Evolutionary conservation across 2,329 filamentous ascomycete species (phyloP), one percentile per base, ranked within the genome.

Genomic region (Colletotrichum gloeosporioides): DNA sequence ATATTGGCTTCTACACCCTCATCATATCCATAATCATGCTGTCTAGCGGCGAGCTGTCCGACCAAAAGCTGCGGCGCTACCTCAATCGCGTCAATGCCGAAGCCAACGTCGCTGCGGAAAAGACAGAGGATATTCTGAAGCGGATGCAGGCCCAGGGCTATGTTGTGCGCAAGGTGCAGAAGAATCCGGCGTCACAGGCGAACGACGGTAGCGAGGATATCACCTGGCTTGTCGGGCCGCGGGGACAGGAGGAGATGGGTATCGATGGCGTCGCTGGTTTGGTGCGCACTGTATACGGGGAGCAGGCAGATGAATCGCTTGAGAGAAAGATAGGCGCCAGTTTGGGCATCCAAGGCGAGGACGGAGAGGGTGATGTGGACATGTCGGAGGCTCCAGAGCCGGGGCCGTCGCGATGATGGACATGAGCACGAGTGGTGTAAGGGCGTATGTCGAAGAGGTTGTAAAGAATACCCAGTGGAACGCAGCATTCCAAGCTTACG

Each of bases 191-290:
- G 83, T 85, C 84, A 9, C 80, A 87, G 53, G 85, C 85, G 6
- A 80, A 87, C 34, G 92, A 92, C 2, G 95, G 94, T 31, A 95
- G 98, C 49, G 93, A 96, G 78, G 89, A 91, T 4, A 89, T 95
- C 9, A 96, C 95, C 64, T 99, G 95, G 90, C 91, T 94, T 72
- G 91, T 98, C 16, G 97, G 97, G 0, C 94, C 95, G 8, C 90
- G 97, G 27, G 96, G 95, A 8, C 97, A 94, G 84, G 89, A 96
- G 9, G 97, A 99, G 84, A 91, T 99, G 44, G 95, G 94, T 0
- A 88, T 93, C n/a, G 90, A 92, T 66, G 95, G 94, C 1, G 94
- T 97, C 15, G 91, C 92, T 22, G 92, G 92, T 1, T 85, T 98
- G 78, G 92, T 96, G 6, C 85, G 91, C 82, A 84, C 89, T 70